Percentiles rank a stretch among this genome's conserved stretches.
These are phyloP conservation scores for Apophysomyces ossiformis DNA, from an alignment of 371 early-diverging fungal species.

Conservation along the genomic window DNA sequence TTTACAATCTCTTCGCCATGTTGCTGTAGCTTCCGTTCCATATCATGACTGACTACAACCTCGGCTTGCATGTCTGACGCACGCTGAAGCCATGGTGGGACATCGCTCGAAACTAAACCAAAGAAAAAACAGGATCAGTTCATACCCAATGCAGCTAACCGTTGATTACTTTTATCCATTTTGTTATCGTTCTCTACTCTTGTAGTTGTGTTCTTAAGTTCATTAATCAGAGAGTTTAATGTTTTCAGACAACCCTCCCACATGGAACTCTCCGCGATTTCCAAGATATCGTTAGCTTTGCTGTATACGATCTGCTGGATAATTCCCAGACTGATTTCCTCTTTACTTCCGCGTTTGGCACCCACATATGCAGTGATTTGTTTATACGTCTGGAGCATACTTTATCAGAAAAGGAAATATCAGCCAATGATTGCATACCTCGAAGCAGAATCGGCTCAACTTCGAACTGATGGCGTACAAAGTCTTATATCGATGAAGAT, in stretches of 20 bases:
- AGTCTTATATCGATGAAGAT: constrained; percentile 57
- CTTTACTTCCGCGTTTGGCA: constrained; percentile 52
- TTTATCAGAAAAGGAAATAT: background rate
- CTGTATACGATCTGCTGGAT: constrained; percentile 57
- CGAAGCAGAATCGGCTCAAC: constrained; percentile 51
- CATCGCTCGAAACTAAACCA: constrained; percentile 48
- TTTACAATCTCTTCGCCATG: constrained; percentile 78
- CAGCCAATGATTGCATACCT: constrained; percentile 25
- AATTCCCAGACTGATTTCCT: constrained; percentile 42
- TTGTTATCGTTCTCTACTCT: constrained; percentile 56
- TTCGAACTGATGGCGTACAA: constrained; percentile 56
- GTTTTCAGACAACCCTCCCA: constrained; percentile 66
- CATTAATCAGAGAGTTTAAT: constrained; percentile 54
- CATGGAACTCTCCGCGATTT: constrained; percentile 62
- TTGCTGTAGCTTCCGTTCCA: constrained; percentile 75
- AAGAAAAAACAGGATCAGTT: background rate
- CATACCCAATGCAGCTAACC: background rate
- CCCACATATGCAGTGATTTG: constrained; percentile 39
- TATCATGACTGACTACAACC: constrained; percentile 76
- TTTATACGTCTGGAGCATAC: constrained; percentile 22
- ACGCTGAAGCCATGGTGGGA: constrained; percentile 82
- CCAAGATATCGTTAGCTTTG: constrained; percentile 58
- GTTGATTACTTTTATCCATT: constrained; percentile 47
- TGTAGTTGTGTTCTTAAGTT: constrained; percentile 40
- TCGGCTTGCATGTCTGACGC: constrained; percentile 80